Evolutionary conservation across 169 alveolate genomes (phyloP).

Genomic region (Prorocentrum cordatum): DNA sequence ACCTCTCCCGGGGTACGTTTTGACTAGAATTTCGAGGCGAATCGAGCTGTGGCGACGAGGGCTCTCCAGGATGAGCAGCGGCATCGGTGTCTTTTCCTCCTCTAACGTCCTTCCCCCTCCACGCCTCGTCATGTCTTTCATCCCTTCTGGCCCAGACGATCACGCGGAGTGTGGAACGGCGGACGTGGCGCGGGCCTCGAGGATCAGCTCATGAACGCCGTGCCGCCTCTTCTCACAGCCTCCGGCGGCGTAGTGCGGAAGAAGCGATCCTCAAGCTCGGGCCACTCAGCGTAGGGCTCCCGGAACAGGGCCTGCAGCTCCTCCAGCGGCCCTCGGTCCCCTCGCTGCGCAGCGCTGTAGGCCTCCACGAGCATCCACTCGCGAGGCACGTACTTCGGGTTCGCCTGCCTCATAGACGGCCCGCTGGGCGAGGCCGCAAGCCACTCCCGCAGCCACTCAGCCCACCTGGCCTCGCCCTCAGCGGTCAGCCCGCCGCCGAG

Average conservation of each 20-base stretch:
- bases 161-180: too few species aligned
- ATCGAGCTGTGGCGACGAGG: too few species aligned
- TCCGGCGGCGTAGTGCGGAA: constrained; percentile 5
- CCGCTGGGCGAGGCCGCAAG: background rate
- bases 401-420: background rate
- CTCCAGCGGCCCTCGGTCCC: background rate
- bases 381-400: constrained; percentile 24
- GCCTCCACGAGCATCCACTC: constrained; percentile 49
- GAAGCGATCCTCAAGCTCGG: background rate
- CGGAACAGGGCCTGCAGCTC: constrained; percentile 13
- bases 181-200: too few species aligned
- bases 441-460: constrained; percentile 16
- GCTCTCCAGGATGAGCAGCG: too few species aligned
- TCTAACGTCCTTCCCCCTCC: too few species aligned
- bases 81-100: too few species aligned
- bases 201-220: constrained; percentile 32
- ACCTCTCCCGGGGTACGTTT: too few species aligned
- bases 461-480: too few species aligned
- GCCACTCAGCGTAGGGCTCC: constrained; percentile 13
- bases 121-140: too few species aligned
- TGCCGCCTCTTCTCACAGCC: constrained; percentile 7
- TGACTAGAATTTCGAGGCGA: too few species aligned
- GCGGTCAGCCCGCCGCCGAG: too few species aligned
- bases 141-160: too few species aligned
- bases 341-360: constrained; percentile 1